phyloP scores from a whole-genome alignment of 306 rosid genomes.

The Rosa rugosa region DNA sequence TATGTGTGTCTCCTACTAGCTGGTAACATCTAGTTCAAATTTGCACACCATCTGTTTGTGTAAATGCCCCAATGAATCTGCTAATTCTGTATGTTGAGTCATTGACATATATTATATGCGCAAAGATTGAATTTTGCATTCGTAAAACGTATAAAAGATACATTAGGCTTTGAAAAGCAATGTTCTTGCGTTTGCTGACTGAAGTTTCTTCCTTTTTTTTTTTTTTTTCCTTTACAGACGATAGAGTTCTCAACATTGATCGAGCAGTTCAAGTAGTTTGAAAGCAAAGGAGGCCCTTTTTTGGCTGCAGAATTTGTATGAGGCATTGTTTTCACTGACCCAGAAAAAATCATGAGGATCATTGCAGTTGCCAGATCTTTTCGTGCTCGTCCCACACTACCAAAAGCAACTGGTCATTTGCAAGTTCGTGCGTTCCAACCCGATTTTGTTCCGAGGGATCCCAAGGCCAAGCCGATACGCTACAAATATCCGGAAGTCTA shows the following conservation, averaged over 20 bases:
- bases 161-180: not conserved
- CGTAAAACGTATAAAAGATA: not conserved
- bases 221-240: not conserved
- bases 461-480: constrained; percentile 21
- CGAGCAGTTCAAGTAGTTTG: not conserved
- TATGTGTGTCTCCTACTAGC: not conserved
- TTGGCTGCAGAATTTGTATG: not conserved
- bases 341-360: constrained; percentile 27
- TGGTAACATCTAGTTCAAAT: not conserved
- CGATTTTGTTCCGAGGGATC: constrained; percentile 36
- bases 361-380: constrained; percentile 20
- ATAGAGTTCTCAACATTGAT: not conserved
- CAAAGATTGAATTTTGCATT: not conserved
- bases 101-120: not conserved
- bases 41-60: constrained; percentile 18
- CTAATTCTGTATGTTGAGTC: not conserved
- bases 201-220: not conserved
- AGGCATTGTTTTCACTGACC: constrained; percentile 9
- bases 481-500: constrained; percentile 34
- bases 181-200: not conserved
- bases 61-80: constrained; percentile 2
- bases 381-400: not conserved
- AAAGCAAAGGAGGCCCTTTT: not conserved
- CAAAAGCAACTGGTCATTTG: constrained; percentile 24
- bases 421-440: constrained; percentile 34